Evolutionary conservation across 2,329 filamentous ascomycete genomes (phyloP), one percentile per base, ranked within the genome.

Genomic region (Alternaria sp.): DNA sequence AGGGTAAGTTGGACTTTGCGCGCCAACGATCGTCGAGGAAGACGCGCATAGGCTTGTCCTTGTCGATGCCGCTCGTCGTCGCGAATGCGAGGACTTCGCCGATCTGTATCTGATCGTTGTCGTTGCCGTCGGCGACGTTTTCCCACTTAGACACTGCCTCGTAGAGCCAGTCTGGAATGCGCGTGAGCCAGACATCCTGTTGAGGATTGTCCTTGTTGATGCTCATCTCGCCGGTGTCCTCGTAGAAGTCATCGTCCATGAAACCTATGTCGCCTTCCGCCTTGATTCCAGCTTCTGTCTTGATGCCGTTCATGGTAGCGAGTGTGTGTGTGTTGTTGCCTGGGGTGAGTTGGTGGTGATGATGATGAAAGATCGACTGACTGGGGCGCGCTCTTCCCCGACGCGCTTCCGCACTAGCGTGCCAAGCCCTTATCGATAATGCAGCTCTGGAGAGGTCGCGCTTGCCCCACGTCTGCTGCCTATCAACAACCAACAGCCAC

Each of bases 1-100:
- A 93, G 11, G 94, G 94, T n/a, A 97, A 85, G 6, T 86, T 82
- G 70, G 90, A 87, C 77, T 97, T 93, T 66, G 89, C 85, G 8
- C 87, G 84, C 55, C 90, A 84, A 55, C 89, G 85, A 21, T 85
- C 85, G 72, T 86, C 84, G 46, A 97, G 85, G 66, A 93, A 87
- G 82, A 90, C 77, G 70, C 86, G 86, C 76, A 97, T 91, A 78
- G 90, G 74, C 53, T 69, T 66, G 25, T 67, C 64, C 54, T 74
- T 72, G 58, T 70, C 69, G 55, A 77, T 72, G n/a, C 70, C 68
- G 21, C 71, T 65, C n/a, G 68, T 73, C 44, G 65, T 73, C 41
- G 68, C 63, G 54, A 79, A 72, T 15, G 68, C 72, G 44, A 75
- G 57, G 1, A 81, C 66, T 20, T 79, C 74, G 21, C 80, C 80